Evolutionary conservation across 495 filamentous ascomycete genomes (phyloP).

Genomic region (Tuber melanosporum): DNA sequence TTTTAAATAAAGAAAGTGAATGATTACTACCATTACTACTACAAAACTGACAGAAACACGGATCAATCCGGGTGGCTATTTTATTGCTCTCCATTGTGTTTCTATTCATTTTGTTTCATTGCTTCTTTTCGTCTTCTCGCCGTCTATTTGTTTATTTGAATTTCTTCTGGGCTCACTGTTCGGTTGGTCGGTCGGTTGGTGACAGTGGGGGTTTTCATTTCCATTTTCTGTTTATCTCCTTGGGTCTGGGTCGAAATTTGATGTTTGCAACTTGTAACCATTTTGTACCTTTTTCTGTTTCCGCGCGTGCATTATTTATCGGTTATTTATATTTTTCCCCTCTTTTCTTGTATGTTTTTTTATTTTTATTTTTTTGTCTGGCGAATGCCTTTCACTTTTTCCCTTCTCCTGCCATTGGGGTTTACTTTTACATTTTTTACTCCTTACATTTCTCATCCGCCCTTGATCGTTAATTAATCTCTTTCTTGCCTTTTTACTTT

Average conservation of each 20-base stretch:
- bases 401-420: conserved; percentile 14
- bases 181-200: conserved; percentile 17
- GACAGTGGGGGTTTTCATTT: conserved; percentile 25
- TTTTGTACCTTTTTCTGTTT: conserved; percentile 24
- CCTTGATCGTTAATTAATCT: neutral
- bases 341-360: conserved; percentile 25
- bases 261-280: conserved; percentile 20
- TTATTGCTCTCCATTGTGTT: conserved; percentile 9
- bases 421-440: conserved; percentile 9
- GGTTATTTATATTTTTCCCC: conserved; percentile 4
- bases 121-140: conserved; percentile 4
- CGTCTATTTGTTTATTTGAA: conserved; percentile 19
- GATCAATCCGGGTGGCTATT: conserved; percentile 15
- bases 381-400: conserved; percentile 33
- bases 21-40: neutral
- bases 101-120: conserved; percentile 19
- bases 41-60: neutral
- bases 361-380: conserved; percentile 36
- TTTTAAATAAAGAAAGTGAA: conserved; percentile 12
- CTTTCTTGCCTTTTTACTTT: neutral
- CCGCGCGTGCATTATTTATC: conserved; percentile 7
- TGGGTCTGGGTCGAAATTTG: conserved; percentile 24
- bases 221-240: conserved; percentile 13
- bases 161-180: conserved; percentile 18
- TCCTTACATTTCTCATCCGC: neutral